phyloP scores from a whole-genome alignment of 2,329 filamentous ascomycete genomes.

The Lachnum nothofagi region DNA sequence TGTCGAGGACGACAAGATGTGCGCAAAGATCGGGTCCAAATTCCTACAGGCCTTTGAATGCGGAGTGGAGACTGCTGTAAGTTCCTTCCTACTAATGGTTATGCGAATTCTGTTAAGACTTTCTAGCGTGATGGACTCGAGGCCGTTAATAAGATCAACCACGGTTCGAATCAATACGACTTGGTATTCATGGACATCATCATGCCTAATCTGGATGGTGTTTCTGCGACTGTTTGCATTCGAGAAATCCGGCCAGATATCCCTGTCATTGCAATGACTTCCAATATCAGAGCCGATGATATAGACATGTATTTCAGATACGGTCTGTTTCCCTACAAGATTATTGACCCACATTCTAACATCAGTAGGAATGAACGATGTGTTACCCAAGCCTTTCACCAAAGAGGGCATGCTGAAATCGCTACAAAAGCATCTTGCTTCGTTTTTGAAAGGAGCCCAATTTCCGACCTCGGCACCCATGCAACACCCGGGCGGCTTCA shows the following conservation, averaged over 20 bases:
- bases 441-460: constrained; percentile 62
- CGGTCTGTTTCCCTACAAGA: constrained; percentile 54
- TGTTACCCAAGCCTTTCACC: constrained; percentile 94
- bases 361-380: constrained; percentile 83
- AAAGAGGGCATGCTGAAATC: constrained; percentile 78
- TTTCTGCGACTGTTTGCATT: constrained; percentile 90
- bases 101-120: constrained; percentile 1
- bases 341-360: constrained; percentile 29
- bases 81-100: constrained; percentile 29
- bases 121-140: constrained; percentile 72
- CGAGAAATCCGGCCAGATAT: constrained; percentile 75
- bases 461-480: constrained; percentile 22
- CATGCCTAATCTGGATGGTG: constrained; percentile 93
- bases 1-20: constrained; percentile 75
- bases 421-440: constrained; percentile 82
- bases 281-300: constrained; percentile 93
- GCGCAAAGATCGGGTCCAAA: constrained; percentile 62
- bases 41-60: constrained; percentile 63
- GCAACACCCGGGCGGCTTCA: constrained; percentile 25
- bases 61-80: constrained; percentile 61
- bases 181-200: constrained; percentile 89
- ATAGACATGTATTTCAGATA: constrained; percentile 96
- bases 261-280: constrained; percentile 97
- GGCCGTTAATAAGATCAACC: constrained; percentile 77
- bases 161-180: constrained; percentile 48